A percentile compares a stretch with the other conserved stretches of the same genome.
Conservation (phyloP, 495 filamentous ascomycete genomes). For the Penicilliopsis zonata region DNA sequence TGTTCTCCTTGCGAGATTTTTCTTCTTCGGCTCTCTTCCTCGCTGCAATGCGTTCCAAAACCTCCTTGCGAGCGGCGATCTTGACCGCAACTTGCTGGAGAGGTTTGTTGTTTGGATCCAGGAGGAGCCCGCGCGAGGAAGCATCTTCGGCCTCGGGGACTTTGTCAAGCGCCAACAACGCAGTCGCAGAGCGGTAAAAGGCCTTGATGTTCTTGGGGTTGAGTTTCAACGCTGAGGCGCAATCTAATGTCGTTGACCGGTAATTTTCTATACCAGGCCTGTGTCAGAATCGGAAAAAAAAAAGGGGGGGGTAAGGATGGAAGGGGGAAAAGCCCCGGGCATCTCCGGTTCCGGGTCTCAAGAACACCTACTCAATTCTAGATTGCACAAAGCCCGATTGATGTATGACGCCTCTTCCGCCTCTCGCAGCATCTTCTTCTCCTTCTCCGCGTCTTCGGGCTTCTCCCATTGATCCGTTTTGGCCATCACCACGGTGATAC, state of each 20-base stretch:
- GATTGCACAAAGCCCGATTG: constrained; percentile 80
- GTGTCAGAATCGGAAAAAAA: too few relatives aligned
- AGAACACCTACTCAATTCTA: constrained; percentile 60
- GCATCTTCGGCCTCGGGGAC: constrained; percentile 66
- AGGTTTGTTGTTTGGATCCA: constrained; percentile 53
- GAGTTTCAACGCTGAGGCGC: constrained; percentile 63
- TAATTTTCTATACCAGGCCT: constrained; percentile 62
- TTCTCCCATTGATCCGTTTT: constrained; percentile 43
- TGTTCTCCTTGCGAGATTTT: constrained; percentile 38
- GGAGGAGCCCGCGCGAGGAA: constrained; percentile 50
- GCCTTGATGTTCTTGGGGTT: constrained; percentile 77
- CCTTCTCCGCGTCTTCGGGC: constrained; percentile 34
- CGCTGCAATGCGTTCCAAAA: constrained; percentile 22
- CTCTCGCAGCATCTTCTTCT: constrained; percentile 42
- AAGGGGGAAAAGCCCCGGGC: constrained; percentile 6
- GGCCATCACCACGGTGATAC: constrained; percentile 50
- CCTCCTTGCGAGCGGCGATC: constrained; percentile 37
- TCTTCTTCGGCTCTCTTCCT: constrained; percentile 37
- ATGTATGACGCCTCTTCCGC: constrained; percentile 66
- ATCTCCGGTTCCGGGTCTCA: too few relatives aligned
- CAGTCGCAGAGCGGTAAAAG: constrained; percentile 68
- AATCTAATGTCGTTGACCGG: constrained; percentile 70
- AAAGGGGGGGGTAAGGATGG: too few relatives aligned
- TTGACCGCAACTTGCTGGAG: constrained; percentile 41
- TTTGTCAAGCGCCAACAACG: constrained; percentile 62